Conservation (phyloP, 345 rosid species). For the Nasturtium officinale region DNA sequence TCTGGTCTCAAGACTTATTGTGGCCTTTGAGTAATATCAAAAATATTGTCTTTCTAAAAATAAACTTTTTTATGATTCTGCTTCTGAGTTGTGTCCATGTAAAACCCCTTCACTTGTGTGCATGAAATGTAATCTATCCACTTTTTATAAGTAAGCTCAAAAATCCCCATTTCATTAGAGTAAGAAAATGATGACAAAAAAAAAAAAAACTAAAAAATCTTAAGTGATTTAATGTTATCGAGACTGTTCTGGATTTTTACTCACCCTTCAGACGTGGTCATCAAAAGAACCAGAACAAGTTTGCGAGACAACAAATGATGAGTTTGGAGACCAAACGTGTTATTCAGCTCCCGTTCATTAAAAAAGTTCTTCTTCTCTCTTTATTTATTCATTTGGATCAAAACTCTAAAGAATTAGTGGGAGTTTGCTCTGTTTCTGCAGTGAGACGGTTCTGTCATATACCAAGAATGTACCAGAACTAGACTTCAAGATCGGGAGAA, state of each 20-base stretch:
- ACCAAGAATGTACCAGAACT: conserved; percentile 37
- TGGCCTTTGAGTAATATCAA: conserved; percentile 11
- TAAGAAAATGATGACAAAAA: neutral
- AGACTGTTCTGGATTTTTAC: neutral
- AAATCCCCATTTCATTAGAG: neutral
- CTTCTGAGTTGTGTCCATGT: neutral
- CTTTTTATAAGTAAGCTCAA: neutral
- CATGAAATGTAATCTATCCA: neutral
- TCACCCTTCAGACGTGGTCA: neutral
- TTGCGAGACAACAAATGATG: conserved; percentile 5
- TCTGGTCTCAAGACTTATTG: conserved; percentile 32
- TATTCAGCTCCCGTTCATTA: conserved; percentile 10
- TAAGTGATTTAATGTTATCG: neutral
- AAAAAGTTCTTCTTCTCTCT: neutral
- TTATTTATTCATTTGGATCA: neutral
- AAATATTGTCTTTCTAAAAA: neutral
- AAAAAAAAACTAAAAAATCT: neutral
- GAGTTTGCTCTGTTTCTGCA: conserved; percentile 7
- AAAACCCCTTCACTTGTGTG: neutral
- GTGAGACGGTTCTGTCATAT: conserved; percentile 29
- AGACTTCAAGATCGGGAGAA: conserved; percentile 43
- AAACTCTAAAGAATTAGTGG: neutral
- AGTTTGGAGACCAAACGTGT: conserved; percentile 1
- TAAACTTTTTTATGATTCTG: neutral
- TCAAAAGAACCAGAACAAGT: conserved; percentile 3